These are phyloP conservation scores for Talaromyces liani DNA, from an alignment of 495 filamentous ascomycete genomes.

Conservation along the genomic window DNA sequence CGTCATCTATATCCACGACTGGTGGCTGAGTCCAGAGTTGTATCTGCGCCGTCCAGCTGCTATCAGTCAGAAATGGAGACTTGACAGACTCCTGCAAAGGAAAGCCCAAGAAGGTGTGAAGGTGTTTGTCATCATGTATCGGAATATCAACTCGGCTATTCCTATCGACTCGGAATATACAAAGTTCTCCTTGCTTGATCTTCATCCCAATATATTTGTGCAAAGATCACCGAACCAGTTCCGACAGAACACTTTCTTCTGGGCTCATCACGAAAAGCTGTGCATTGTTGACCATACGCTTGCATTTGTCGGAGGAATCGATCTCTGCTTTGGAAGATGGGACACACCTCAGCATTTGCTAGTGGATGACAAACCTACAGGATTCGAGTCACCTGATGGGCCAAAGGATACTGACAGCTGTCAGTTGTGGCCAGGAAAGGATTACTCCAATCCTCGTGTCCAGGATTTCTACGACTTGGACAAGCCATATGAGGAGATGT, in stretches of 20 bases:
- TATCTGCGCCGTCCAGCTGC: slow-evolving; percentile 94
- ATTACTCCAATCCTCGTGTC: slow-evolving; percentile 95
- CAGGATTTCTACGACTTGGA: slow-evolving; percentile 91
- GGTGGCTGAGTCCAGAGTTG: slow-evolving; percentile 96
- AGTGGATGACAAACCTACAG: slow-evolving; percentile 88
- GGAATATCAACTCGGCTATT: slow-evolving; percentile 95
- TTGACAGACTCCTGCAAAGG: slow-evolving; percentile 87
- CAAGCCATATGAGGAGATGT: slow-evolving; percentile 99
- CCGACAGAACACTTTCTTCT: slow-evolving; percentile 99
- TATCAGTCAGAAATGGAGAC: slow-evolving; percentile 97
- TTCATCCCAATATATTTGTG: slow-evolving; percentile 94
- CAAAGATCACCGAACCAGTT: slow-evolving; percentile 95
- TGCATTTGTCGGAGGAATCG: slow-evolving; percentile 92
- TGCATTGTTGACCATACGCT: slow-evolving; percentile 93
- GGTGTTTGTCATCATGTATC: slow-evolving; percentile 96
- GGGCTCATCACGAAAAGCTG: slow-evolving; percentile 97
- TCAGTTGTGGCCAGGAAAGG: slow-evolving; percentile 96
- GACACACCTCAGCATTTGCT: slow-evolving; percentile 90
- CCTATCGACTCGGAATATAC: slow-evolving; percentile 99
- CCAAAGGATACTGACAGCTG: slow-evolving; percentile 90
- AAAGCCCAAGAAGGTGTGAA: slow-evolving; percentile 96
- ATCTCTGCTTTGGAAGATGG: slow-evolving; percentile 97
- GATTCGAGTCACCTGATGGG: slow-evolving; percentile 70
- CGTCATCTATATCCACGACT: slow-evolving; percentile 98
- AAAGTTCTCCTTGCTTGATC: slow-evolving; percentile 92